Conservation (phyloP, 2,329 filamentous ascomycete species). For the Fusarium dlaminii region DNA sequence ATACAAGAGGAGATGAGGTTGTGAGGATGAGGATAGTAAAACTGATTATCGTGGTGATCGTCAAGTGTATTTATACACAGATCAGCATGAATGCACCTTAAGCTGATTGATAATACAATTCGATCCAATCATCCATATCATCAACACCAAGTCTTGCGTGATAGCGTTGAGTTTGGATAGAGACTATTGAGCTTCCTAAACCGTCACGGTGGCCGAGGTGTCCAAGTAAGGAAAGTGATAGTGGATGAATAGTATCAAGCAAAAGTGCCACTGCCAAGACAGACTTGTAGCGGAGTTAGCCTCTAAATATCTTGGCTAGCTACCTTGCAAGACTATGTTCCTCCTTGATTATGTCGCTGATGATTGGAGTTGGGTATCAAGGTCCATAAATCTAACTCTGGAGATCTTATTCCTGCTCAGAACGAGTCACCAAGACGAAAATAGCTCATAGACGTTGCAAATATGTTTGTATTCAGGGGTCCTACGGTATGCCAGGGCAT, state of each 20-base stretch:
- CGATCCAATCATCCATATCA: slow-evolving; percentile 16
- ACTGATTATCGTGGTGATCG: not conserved
- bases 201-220: slow-evolving; percentile 23
- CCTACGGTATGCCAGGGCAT: not conserved
- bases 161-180: slow-evolving; percentile 14
- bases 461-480: not conserved
- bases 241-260: slow-evolving; percentile 9
- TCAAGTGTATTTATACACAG: slow-evolving; percentile 29
- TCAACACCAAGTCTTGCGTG: slow-evolving; percentile 29
- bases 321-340: not conserved
- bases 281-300: slow-evolving; percentile 6
- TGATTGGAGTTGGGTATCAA: not conserved
- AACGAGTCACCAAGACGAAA: not conserved
- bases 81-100: not conserved
- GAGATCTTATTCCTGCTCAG: not conserved
- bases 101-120: not conserved
- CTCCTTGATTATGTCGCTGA: not conserved
- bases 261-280: slow-evolving; percentile 31
- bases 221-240: slow-evolving; percentile 41
- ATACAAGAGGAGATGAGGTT: slow-evolving; percentile 2
- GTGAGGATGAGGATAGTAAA: slow-evolving; percentile 24
- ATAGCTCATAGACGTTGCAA: not conserved
- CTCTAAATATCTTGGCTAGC: slow-evolving; percentile 15
- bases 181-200: slow-evolving; percentile 38
- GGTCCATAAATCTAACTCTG: not conserved